phyloP scores from a whole-genome alignment of 2,329 filamentous ascomycete species.

The Penicillium thymicola region DNA sequence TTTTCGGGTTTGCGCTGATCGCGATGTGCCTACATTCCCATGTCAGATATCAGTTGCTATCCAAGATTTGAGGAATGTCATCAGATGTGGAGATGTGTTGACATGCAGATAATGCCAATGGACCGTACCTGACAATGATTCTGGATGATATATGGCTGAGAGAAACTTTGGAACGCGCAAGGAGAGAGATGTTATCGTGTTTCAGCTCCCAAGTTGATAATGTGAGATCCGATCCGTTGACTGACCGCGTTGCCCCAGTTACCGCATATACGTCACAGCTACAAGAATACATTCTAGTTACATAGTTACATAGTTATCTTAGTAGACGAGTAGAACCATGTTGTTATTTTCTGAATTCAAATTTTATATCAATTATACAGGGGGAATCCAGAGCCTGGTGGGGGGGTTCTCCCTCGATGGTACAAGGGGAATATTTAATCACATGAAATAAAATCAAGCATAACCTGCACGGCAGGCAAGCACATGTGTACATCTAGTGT shows the following conservation, averaged over 20 bases:
- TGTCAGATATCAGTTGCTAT: slow-evolving; percentile 8
- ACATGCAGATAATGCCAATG: not conserved
- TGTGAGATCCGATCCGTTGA: slow-evolving; percentile 3
- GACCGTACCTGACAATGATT: not conserved
- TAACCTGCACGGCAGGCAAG: slow-evolving; percentile 7
- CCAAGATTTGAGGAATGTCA: not conserved
- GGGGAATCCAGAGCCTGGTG: not conserved
- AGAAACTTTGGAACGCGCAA: not conserved
- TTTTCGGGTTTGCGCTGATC: slow-evolving; percentile 21
- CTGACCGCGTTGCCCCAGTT: slow-evolving; percentile 14
- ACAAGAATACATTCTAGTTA: not conserved
- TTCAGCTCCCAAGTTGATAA: slow-evolving; percentile 12
- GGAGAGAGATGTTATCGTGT: slow-evolving; percentile 7
- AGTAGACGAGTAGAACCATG: not conserved
- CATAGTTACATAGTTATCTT: not conserved
- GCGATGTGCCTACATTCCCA: slow-evolving; percentile 27
- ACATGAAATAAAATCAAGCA: slow-evolving; percentile 5
- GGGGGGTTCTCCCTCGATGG: not conserved
- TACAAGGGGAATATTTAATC: slow-evolving; percentile 17
- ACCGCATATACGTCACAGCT: slow-evolving; percentile 4
- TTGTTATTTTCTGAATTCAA: not conserved
- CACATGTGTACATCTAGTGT: not conserved
- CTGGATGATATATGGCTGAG: not conserved
- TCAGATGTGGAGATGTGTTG: not conserved
- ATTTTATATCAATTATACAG: slow-evolving; percentile 4